phyloP scores from a whole-genome alignment of 768 basidiomycete species.

The Russula brevipes region DNA sequence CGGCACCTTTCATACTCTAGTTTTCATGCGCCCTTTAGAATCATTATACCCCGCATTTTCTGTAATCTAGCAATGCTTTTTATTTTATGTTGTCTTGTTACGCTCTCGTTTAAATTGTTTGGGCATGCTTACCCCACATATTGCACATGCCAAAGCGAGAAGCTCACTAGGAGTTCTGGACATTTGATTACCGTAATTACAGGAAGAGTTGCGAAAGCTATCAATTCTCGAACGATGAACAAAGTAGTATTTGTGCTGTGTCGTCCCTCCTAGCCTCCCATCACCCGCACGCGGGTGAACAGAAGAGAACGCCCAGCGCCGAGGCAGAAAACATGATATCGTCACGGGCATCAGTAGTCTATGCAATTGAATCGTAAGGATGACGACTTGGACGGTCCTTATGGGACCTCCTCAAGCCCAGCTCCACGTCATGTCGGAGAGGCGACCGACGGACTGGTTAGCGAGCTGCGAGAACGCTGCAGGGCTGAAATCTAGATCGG shows the following conservation, averaged over 20 bases:
- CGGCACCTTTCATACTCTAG: background rate
- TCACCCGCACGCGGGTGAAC: slow-evolving; percentile 28
- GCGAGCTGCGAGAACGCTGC: slow-evolving; percentile 51
- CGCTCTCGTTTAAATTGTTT: background rate
- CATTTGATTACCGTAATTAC: background rate
- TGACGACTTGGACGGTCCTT: background rate
- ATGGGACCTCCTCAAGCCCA: slow-evolving; percentile 33
- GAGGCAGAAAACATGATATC: background rate
- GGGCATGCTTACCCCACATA: no score
- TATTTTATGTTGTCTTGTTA: background rate
- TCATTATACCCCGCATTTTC: slow-evolving; percentile 7
- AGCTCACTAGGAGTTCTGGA: no score
- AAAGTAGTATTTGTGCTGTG: background rate
- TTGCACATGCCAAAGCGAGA: no score
- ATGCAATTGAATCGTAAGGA: background rate
- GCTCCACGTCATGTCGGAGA: slow-evolving; percentile 46
- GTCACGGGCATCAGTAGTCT: no score
- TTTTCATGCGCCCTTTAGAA: background rate
- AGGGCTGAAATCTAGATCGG: slow-evolving; percentile 60
- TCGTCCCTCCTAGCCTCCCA: slow-evolving; percentile 28
- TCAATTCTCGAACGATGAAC: background rate
- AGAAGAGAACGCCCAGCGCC: slow-evolving; percentile 27
- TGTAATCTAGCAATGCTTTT: slow-evolving; percentile 5
- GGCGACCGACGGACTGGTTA: slow-evolving; percentile 42
- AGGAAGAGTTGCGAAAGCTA: background rate